Conservation (phyloP, 768 basidiomycete species). For the Ephemerocybe angulata region DNA sequence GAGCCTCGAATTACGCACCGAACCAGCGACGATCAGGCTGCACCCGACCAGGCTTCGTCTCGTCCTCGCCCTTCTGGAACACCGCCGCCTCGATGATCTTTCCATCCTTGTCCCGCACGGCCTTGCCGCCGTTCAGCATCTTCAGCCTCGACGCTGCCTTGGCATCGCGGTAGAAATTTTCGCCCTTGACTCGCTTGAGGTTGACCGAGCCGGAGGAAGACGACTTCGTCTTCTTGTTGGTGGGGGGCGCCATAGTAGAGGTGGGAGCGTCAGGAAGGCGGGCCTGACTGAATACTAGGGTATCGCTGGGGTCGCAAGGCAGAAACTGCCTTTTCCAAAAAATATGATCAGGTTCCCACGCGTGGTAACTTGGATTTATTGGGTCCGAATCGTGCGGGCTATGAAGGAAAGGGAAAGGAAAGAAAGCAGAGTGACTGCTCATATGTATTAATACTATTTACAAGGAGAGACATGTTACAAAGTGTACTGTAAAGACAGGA, state of each 20-base stretch:
- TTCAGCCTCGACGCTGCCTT: constrained; percentile 82
- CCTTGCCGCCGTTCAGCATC: constrained; percentile 90
- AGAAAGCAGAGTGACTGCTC: too few species aligned
- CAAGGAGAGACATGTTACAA: too few species aligned
- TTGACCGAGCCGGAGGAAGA: constrained; percentile 47
- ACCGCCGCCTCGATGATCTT: constrained; percentile 92
- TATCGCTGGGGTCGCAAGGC: not conserved
- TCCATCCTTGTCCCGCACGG: constrained; percentile 86
- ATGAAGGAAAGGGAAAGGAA: too few species aligned
- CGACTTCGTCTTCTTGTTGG: constrained; percentile 40
- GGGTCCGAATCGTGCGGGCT: not conserved
- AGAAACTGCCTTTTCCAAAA: not conserved
- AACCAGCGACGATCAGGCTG: constrained; percentile 98
- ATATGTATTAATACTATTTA: too few species aligned
- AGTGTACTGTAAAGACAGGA: too few species aligned
- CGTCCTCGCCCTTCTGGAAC: constrained; percentile 93
- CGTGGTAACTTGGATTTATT: not conserved
- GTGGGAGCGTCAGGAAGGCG: not conserved
- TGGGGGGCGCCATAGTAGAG: constrained; percentile 37
- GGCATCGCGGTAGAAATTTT: constrained; percentile 98
- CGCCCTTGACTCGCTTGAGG: constrained; percentile 78
- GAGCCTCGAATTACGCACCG: constrained; percentile 54
- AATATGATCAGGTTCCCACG: constrained; percentile 1
- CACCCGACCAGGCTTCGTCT: constrained; percentile 85
- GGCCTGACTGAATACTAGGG: not conserved